These are phyloP conservation scores for Eimeria zaria DNA, from an alignment of 169 alveolate genomes.

Conservation along the genomic window DNA sequence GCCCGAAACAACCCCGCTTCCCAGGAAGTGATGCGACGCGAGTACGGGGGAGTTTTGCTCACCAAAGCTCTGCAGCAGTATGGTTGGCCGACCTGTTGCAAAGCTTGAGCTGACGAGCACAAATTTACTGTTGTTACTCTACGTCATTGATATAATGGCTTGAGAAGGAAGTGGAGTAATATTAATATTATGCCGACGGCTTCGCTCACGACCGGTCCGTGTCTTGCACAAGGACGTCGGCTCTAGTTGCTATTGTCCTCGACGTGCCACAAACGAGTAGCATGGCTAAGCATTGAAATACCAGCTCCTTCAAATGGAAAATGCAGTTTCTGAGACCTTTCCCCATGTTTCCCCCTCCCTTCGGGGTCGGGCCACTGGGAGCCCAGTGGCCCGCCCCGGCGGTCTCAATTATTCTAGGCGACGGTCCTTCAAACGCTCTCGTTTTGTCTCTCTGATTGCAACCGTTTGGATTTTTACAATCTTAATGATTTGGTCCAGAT, in stretches of 20 bases:
- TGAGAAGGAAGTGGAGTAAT: background rate
- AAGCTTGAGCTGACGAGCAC: background rate
- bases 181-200: background rate
- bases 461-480: background rate
- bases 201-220: background rate
- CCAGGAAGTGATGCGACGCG: background rate
- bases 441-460: background rate
- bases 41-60: background rate
- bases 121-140: background rate
- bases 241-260: background rate
- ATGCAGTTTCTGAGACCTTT: background rate
- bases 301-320: background rate
- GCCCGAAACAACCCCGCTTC: background rate
- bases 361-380: background rate
- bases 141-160: background rate
- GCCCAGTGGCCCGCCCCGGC: background rate
- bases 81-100: background rate
- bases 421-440: background rate
- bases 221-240: conserved; percentile 1
- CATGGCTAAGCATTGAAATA: background rate
- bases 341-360: background rate
- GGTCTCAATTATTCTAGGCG: background rate
- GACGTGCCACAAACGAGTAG: background rate
- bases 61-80: background rate
- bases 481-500: background rate